phyloP scores from a whole-genome alignment of 768 basidiomycete genomes.

The Leccinum subtestaceum region DNA sequence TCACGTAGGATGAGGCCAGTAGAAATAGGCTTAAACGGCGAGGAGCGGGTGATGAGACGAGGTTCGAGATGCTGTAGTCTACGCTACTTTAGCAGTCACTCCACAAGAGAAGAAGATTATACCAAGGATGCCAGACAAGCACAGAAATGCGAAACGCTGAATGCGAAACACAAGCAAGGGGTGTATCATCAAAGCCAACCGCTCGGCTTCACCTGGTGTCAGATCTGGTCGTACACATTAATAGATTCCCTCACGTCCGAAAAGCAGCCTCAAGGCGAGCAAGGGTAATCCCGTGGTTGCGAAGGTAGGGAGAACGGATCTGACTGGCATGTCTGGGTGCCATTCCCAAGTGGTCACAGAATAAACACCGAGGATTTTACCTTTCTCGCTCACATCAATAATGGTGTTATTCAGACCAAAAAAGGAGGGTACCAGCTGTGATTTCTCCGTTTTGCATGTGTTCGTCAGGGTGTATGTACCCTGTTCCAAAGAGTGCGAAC shows the following conservation, averaged over 20 bases:
- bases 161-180: constrained; percentile 26
- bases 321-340: constrained; percentile 32
- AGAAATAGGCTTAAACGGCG: constrained; percentile 26
- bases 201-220: constrained; percentile 11
- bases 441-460: constrained; percentile 41
- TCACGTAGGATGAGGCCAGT: constrained; percentile 37
- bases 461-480: constrained; percentile 43
- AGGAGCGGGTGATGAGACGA: constrained; percentile 19
- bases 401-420: constrained; percentile 1
- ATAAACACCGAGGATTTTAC: constrained; percentile 28
- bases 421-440: constrained; percentile 31
- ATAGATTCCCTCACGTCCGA: constrained; percentile 23
- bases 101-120: background rate
- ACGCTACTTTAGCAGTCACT: constrained; percentile 4
- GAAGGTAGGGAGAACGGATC: constrained; percentile 34
- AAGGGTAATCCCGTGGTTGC: constrained; percentile 36
- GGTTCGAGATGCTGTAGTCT: constrained; percentile 26
- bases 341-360: constrained; percentile 38
- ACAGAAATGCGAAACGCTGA: constrained; percentile 32
- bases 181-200: background rate
- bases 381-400: constrained; percentile 22
- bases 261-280: constrained; percentile 13
- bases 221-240: background rate
- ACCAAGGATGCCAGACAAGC: constrained; percentile 35
- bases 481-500: constrained; percentile 34